Evolutionary conservation across 257 asterid species (phyloP).

Genomic region (Forsythia suspensa): DNA sequence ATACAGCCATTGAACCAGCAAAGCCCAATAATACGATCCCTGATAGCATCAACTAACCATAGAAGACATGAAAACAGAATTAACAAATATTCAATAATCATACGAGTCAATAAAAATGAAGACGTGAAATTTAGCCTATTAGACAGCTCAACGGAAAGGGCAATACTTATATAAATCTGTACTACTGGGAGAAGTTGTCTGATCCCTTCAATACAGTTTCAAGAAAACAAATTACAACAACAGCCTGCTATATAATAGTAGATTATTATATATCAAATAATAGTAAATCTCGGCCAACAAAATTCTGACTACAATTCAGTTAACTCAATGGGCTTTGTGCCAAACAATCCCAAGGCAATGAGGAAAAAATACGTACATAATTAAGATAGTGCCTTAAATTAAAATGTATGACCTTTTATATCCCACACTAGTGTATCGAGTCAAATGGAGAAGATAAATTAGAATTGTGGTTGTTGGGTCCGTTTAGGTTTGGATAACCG

Average conservation of each 20-base stretch:
- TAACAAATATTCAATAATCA: not conserved
- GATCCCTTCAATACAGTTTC: slow-evolving; percentile 2
- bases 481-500: too few species aligned
- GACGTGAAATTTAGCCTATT: slow-evolving; percentile 4
- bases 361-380: too few species aligned
- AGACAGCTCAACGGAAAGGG: not conserved
- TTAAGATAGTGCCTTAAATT: too few species aligned
- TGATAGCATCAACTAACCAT: not conserved
- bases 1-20: slow-evolving; percentile 37
- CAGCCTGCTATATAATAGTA: not conserved
- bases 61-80: slow-evolving; percentile 1
- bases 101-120: slow-evolving; percentile 6
- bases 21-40: slow-evolving; percentile 17
- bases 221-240: not conserved
- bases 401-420: too few species aligned
- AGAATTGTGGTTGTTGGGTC: too few species aligned
- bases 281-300: not conserved
- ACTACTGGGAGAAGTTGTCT: not conserved
- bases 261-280: not conserved
- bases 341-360: too few species aligned
- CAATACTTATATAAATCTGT: slow-evolving; percentile 1
- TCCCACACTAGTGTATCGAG: too few species aligned
- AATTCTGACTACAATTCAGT: slow-evolving; percentile 1
- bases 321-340: not conserved
- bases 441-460: too few species aligned